These are phyloP conservation scores for Alternaria sp. DNA, from an alignment of 2,329 filamentous ascomycete genomes.

Conservation along the genomic window DNA sequence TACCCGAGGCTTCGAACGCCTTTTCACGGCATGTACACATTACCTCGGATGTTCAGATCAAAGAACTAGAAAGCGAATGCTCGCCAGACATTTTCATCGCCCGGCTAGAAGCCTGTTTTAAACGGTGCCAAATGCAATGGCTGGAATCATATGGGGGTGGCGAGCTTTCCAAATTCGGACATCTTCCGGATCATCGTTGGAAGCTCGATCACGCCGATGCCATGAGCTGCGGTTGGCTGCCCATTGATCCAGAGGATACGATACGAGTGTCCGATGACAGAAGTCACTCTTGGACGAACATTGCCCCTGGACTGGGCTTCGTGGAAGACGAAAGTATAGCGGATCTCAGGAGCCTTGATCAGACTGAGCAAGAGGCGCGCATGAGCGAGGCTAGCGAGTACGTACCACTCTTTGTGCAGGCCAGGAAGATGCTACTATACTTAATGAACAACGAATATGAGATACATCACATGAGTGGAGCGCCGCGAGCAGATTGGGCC, in stretches of 20 bases:
- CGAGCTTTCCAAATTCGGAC: not conserved
- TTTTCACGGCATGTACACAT: not conserved
- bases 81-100: not conserved
- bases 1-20: not conserved
- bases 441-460: too few species aligned
- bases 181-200: not conserved
- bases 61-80: not conserved
- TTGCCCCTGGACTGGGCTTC: not conserved
- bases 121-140: not conserved
- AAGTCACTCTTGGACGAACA: fast-evolving
- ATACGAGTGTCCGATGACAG: not conserved
- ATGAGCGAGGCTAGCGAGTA: not conserved
- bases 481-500: not conserved
- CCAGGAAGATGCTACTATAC: not conserved
- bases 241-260: not conserved
- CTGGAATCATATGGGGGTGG: not conserved
- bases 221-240: not conserved
- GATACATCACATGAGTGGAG: not conserved
- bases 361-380: not conserved
- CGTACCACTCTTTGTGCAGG: not conserved
- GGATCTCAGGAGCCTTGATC: fast-evolving
- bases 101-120: not conserved
- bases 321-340: fast-evolving
- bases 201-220: not conserved
- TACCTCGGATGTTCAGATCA: not conserved